Evolutionary conservation across 2,329 filamentous ascomycete species (phyloP).

Genomic region (Penicillium janthinellum): DNA sequence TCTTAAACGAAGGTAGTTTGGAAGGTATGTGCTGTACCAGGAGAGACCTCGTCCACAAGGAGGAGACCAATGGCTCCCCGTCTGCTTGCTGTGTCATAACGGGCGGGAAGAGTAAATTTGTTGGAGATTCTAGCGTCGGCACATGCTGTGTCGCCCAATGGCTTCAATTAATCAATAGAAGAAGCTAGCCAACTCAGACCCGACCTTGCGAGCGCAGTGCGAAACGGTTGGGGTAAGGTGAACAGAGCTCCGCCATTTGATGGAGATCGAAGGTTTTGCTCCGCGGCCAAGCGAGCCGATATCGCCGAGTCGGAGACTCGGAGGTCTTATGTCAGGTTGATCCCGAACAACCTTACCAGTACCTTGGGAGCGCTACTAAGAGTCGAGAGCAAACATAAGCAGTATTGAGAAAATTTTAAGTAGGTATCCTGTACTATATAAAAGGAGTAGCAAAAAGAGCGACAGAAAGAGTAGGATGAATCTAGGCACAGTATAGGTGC

Average conservation of each 20-base stretch:
- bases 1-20: not conserved
- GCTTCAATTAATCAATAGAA: not conserved
- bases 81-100: conserved; percentile 34
- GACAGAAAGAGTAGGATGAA: too few relatives aligned
- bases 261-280: conserved; percentile 25
- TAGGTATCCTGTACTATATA: too few relatives aligned
- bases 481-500: too few relatives aligned
- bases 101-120: not conserved
- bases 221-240: not conserved
- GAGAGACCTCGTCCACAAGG: conserved; percentile 48
- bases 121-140: conserved; percentile 8
- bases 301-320: conserved; percentile 20
- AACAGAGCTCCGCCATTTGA: conserved; percentile 22
- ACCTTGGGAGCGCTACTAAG: not conserved
- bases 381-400: not conserved
- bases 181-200: not conserved
- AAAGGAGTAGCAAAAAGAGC: too few relatives aligned
- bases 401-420: too few relatives aligned
- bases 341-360: not conserved
- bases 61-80: conserved; percentile 40
- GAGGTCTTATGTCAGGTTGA: conserved; percentile 13
- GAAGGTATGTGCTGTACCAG: conserved; percentile 30
- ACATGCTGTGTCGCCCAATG: conserved; percentile 14
- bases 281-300: conserved; percentile 29
- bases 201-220: not conserved